Conservation (phyloP, 148 eudicot genomes). For the Salicornia ramosissima region DNA sequence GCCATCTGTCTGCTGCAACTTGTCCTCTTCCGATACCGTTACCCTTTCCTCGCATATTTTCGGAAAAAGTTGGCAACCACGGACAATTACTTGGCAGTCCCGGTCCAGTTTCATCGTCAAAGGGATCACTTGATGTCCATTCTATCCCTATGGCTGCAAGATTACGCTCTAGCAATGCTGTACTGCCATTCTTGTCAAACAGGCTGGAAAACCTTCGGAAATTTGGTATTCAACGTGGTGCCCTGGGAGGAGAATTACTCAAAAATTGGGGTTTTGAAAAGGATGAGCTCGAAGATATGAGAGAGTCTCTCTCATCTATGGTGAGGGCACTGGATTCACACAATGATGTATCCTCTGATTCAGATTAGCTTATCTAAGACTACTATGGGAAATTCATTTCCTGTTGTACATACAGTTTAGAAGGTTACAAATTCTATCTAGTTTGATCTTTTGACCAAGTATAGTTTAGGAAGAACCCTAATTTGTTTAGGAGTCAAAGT, state of each 20-base stretch:
- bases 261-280: constrained; percentile 77
- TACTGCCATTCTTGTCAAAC: constrained; percentile 63
- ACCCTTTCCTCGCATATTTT: constrained; percentile 81
- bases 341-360: constrained; percentile 63
- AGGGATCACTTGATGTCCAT: constrained; percentile 72
- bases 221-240: constrained; percentile 65
- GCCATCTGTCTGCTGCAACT: constrained; percentile 57
- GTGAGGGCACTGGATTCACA: constrained; percentile 45
- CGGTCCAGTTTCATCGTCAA: constrained; percentile 34
- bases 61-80: constrained; percentile 46
- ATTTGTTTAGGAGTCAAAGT: neutral
- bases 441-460: neutral
- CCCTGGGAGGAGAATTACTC: constrained; percentile 53
- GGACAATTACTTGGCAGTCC: constrained; percentile 56
- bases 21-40: constrained; percentile 92
- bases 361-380: constrained; percentile 38
- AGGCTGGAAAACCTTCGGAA: constrained; percentile 61
- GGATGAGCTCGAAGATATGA: constrained; percentile 82
- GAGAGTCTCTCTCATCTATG: constrained; percentile 62
- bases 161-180: constrained; percentile 64
- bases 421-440: neutral
- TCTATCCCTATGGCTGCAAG: constrained; percentile 90
- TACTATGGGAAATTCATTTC: neutral
- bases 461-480: neutral
- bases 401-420: constrained; percentile 4